Percentiles rank a stretch among this genome's conserved stretches.
These are phyloP conservation scores for Yamadazyma diddensiae DNA, from an alignment of 1,139 yeast species.

Conservation along the genomic window DNA sequence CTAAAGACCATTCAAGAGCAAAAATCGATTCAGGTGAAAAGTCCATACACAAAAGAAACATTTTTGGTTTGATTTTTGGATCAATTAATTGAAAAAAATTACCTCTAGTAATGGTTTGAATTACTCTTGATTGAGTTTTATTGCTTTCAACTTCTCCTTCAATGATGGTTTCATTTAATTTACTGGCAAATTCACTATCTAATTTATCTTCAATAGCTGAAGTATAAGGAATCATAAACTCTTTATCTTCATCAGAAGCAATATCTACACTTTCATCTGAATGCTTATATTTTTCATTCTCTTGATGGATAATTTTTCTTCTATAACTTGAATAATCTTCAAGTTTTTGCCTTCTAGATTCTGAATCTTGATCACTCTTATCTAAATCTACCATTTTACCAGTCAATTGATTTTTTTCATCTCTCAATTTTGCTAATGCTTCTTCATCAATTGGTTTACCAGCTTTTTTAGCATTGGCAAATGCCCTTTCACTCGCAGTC, in stretches of 20 bases:
- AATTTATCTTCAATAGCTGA: conserved; percentile 67
- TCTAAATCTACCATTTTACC: conserved; percentile 35
- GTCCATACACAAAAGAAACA: conserved; percentile 76
- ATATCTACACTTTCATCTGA: neutral
- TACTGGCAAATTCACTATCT: conserved; percentile 63
- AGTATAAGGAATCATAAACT: conserved; percentile 61
- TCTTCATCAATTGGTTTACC: conserved; percentile 48
- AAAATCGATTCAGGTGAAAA: conserved; percentile 81
- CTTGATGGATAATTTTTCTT: conserved; percentile 47
- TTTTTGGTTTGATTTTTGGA: conserved; percentile 55
- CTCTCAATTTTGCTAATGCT: conserved; percentile 37
- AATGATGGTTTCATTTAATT: conserved; percentile 55
- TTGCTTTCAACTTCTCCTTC: conserved; percentile 65
- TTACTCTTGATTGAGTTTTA: conserved; percentile 50
- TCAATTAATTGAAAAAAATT: conserved; percentile 55
- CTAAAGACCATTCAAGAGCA: conserved; percentile 88
- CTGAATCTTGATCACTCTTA: conserved; percentile 47
- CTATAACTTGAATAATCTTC: conserved; percentile 50
- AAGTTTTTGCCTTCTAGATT: conserved; percentile 41
- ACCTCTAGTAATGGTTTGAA: conserved; percentile 72
- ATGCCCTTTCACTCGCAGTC: conserved; percentile 58
- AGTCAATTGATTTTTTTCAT: conserved; percentile 41
- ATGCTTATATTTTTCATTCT: conserved; percentile 26
- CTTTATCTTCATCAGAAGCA: conserved; percentile 19
- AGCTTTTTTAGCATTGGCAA: conserved; percentile 55